Evolutionary conservation across 78 protist species (phyloP), one percentile per base, ranked within the genome.

Genomic region (Mastigamoeba balamuthi): DNA sequence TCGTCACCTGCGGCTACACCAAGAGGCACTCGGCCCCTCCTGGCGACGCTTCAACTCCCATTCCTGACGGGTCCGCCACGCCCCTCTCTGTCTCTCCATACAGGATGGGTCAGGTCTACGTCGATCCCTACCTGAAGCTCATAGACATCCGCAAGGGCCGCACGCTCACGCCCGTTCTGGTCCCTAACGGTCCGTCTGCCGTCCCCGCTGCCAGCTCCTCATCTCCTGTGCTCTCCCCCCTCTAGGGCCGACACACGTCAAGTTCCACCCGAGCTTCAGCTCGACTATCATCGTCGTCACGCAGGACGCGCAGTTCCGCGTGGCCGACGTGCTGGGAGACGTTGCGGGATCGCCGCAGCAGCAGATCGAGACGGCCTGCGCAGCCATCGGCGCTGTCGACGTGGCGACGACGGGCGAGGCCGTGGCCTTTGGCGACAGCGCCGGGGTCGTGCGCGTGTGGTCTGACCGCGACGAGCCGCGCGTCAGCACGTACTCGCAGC

Each of bases 381-480:
- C 78, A 5, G 69, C 58, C 43, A 4, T 81, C 7, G 40, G 23
- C 36, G 72, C 88, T 10, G 65, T 83, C 10, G 88, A 83, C 58
- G 68, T 83, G 0, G 43, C 88, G 4, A 35, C 72, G 0, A 72
- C 68, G 23, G 88, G 88, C 43, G 82, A 83, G 2, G 29, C 69
- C 40, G 67, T 83, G 78, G 82, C 82, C n/a, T 83, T 83, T 76
- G 88, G 88, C 30, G 88, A 83, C 43, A 25, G 48, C 4, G 72
- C 75, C 25, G 75, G 79, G 40, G 8, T 69, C 0, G 52, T 81
- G 30, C 86, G 71, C 71, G 80, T 72, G 36, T 81, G 86, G 86
- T 41, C 80, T 3, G 86, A 81, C 28, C 69, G 63, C 36, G 86
- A 81, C 3, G 71, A 81, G 25, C 41, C 69, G 36, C 69, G 40